Conservation (phyloP, 768 basidiomycete genomes). For the Astraeus odoratus region DNA sequence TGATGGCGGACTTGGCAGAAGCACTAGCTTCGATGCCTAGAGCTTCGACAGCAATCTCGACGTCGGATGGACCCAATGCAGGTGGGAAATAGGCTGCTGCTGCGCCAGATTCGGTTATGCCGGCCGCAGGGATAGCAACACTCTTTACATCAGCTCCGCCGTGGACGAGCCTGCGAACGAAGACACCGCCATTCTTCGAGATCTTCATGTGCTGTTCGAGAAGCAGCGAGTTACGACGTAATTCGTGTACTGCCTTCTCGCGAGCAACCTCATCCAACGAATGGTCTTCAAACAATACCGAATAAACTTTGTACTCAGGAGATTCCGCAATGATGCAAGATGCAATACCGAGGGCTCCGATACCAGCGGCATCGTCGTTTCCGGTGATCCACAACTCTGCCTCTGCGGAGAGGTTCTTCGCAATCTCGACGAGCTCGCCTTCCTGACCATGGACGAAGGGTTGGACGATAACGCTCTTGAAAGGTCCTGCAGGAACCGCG, state of each 20-base stretch:
- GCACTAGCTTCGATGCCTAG: constrained; percentile 7
- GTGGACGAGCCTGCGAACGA: constrained; percentile 24
- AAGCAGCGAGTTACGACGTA: constrained; percentile 20
- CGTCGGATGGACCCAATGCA: constrained; percentile 9
- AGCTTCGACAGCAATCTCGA: constrained; percentile 14
- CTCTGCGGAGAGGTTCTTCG: constrained; percentile 17
- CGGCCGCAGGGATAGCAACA: constrained; percentile 8
- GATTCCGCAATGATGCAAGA: constrained; percentile 25
- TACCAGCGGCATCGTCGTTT: constrained; percentile 24
- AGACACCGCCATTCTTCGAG: constrained; percentile 18
- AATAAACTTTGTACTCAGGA: constrained; percentile 22
- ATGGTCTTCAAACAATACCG: constrained; percentile 25
- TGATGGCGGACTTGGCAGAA: constrained; percentile 9
- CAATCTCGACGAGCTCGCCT: constrained; percentile 22
- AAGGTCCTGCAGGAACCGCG: constrained; percentile 9
- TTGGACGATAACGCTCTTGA: constrained; percentile 22
- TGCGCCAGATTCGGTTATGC: constrained; percentile 6
- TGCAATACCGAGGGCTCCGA: constrained; percentile 23
- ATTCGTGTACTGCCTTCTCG: constrained; percentile 18
- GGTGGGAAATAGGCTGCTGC: constrained; percentile 18
- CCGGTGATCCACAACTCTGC: constrained; percentile 24
- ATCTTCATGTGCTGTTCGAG: constrained; percentile 26
- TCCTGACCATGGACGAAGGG: constrained; percentile 21
- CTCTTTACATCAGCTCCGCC: constrained; percentile 18
- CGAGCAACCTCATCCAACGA: constrained; percentile 15